These are phyloP conservation scores for Monilinia polystroma DNA, from an alignment of 2,329 filamentous ascomycete species.

Conservation along the genomic window DNA sequence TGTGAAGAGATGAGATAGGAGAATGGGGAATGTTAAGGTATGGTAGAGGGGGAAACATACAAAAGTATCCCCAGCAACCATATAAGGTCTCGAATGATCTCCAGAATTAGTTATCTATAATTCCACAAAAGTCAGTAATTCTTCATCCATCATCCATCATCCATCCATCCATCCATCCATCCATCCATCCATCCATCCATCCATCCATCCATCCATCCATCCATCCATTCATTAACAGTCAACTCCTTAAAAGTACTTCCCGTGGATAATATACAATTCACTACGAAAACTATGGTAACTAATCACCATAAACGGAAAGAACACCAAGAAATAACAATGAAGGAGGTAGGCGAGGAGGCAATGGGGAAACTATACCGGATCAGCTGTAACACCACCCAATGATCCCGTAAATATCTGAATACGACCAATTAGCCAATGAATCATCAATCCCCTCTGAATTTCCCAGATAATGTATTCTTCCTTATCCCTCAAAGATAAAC, in stretches of 20 bases:
- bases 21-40: neutral
- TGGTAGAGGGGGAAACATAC: constrained; percentile 10
- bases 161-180: neutral
- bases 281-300: too few species aligned
- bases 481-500: neutral
- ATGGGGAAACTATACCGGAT: constrained; percentile 10
- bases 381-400: constrained; percentile 13
- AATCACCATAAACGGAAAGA: too few species aligned
- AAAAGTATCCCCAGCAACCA: constrained; percentile 16
- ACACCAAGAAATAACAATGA: neutral
- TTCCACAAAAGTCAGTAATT: neutral
- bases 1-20: neutral
- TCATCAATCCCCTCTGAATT: too few species aligned
- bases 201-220: neutral
- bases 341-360: too few species aligned
- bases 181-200: too few species aligned
- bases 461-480: too few species aligned
- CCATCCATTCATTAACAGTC: too few species aligned
- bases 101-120: constrained; percentile 18
- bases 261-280: too few species aligned
- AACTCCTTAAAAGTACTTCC: too few species aligned
- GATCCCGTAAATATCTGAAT: constrained; percentile 17
- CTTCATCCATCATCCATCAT: too few species aligned
- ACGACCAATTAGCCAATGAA: neutral
- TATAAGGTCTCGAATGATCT: constrained; percentile 17